These are phyloP conservation scores for Blastocystis sp. DNA, from an alignment of 352 stramenopile genomes.

Conservation along the genomic window DNA sequence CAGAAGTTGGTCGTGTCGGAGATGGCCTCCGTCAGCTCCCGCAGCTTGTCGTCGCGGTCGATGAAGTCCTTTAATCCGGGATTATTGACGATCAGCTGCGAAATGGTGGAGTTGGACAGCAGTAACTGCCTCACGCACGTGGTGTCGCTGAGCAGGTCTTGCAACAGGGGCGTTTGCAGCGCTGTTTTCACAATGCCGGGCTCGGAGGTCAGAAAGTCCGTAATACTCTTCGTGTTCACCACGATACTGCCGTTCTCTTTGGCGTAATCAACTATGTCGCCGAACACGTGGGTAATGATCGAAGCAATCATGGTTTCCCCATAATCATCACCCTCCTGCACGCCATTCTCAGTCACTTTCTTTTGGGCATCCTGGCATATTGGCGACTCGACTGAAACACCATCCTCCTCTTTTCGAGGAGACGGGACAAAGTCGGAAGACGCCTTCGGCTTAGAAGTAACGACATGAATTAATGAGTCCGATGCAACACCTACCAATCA, in stretches of 20 bases:
- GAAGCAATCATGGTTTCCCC: slow-evolving; percentile 39
- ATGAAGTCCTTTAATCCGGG: slow-evolving; percentile 17
- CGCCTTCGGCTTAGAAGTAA: neutral
- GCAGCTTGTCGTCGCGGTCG: slow-evolving; percentile 36
- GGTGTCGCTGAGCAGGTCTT: slow-evolving; percentile 27
- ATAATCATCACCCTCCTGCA: slow-evolving; percentile 7
- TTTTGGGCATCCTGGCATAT: neutral
- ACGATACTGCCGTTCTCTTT: neutral
- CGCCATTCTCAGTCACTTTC: neutral
- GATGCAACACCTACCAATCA: slow-evolving; percentile 17
- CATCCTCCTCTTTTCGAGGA: neutral
- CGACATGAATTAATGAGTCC: slow-evolving; percentile 49
- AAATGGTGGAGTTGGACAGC: slow-evolving; percentile 27
- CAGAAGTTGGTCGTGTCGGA: slow-evolving; percentile 33
- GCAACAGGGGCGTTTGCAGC: slow-evolving; percentile 32
- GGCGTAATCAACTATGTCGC: slow-evolving; percentile 13
- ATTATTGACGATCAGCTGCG: slow-evolving; percentile 20
- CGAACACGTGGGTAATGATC: slow-evolving; percentile 55
- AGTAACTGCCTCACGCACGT: slow-evolving; percentile 44
- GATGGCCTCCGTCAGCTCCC: slow-evolving; percentile 14
- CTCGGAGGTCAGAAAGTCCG: neutral
- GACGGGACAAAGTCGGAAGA: neutral
- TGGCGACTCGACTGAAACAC: neutral
- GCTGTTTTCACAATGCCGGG: slow-evolving; percentile 23
- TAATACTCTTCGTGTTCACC: neutral